Evolutionary conservation across 768 basidiomycete genomes (phyloP), one percentile per base, ranked within the genome.

Genomic region (Atractiella rhizophila): DNA sequence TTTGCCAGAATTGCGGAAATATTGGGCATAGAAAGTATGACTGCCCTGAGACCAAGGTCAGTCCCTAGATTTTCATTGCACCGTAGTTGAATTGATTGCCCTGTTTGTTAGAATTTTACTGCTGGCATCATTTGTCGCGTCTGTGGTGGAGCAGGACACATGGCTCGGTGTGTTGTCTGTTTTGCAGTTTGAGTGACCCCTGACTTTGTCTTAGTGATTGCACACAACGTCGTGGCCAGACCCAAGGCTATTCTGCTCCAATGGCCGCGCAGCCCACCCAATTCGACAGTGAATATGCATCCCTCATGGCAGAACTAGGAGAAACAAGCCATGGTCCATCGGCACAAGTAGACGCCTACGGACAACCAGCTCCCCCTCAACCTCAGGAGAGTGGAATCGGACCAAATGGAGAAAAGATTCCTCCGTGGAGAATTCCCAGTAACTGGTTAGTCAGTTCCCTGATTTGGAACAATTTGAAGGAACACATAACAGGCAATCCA

Each of bases 21-120:
- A 70, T 83, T 49, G 85, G 85, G 44, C 86, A 94, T 57, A 76
- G 88, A 62, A 86, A 94, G 71, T 96, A 83, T 64, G 91, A 96
- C 61, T 98, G 91, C 59, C 85, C 86, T 15, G 82, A 94, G 63
- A 91, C 91, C 64, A 88, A 88, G 35, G 37, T 34, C 18, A 7
- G 33, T n/a, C n/a, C n/a, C n/a, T 7, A 34, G 7, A 34, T 34
- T n/a, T 23, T 34, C n/a, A 7, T 34, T 16, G 8, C 16, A 7
- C n/a, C 33, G 7, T 7, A 7, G n/a, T 16, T 34, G 11, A 34
- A n/a, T n/a, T n/a, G n/a, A n/a, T n/a, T n/a, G n/a, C n/a, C n/a
- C n/a, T n/a, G n/a, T n/a, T n/a, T n/a, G n/a, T n/a, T n/a, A n/a
- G n/a, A n/a, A 10, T 16, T 7, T 34, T n/a, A 18, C n/a, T 16